These are phyloP conservation scores for Cyberlindnera maclurae DNA, from an alignment of 805 yeast genomes.

Conservation along the genomic window DNA sequence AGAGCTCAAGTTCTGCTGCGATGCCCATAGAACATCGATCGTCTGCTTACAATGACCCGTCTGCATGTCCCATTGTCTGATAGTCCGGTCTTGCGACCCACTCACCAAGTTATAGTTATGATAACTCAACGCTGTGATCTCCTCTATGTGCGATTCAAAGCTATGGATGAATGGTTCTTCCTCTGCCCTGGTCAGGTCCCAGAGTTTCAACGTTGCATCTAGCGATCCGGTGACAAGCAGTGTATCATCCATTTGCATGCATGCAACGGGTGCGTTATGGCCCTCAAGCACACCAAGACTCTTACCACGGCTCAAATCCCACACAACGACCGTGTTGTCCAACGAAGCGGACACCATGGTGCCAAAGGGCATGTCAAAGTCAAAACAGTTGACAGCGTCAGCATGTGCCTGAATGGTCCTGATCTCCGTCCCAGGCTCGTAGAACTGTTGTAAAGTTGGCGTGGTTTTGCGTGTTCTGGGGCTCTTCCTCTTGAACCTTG, in stretches of 20 bases:
- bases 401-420: slow-evolving; percentile 44
- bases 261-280: slow-evolving; percentile 50
- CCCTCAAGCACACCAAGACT: slow-evolving; percentile 49
- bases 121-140: slow-evolving; percentile 54
- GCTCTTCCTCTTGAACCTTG: slow-evolving; percentile 24
- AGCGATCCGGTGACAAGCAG: slow-evolving; percentile 48
- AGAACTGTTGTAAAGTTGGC: slow-evolving; percentile 60
- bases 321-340: slow-evolving; percentile 73
- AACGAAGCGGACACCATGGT: slow-evolving; percentile 69
- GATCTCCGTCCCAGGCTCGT: slow-evolving; percentile 51
- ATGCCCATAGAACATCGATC: slow-evolving; percentile 60
- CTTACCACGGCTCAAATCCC: slow-evolving; percentile 65
- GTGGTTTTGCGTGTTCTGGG: slow-evolving; percentile 39
- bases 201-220: slow-evolving; percentile 56
- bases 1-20: slow-evolving; percentile 24
- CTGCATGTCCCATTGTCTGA: slow-evolving; percentile 68
- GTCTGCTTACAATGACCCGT: slow-evolving; percentile 66
- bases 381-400: slow-evolving; percentile 47
- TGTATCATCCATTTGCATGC: slow-evolving; percentile 50
- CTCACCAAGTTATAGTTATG: slow-evolving; percentile 49
- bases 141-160: slow-evolving; percentile 61
- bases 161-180: slow-evolving; percentile 35
- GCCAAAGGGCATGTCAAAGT: slow-evolving; percentile 71
- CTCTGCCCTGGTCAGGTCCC: slow-evolving; percentile 40
- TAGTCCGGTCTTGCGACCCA: slow-evolving; percentile 65